Evolutionary conservation across 1,284 basidiomycete genomes (phyloP), one percentile per base, ranked within the genome.

Genomic region (Boletellus deceptivus): DNA sequence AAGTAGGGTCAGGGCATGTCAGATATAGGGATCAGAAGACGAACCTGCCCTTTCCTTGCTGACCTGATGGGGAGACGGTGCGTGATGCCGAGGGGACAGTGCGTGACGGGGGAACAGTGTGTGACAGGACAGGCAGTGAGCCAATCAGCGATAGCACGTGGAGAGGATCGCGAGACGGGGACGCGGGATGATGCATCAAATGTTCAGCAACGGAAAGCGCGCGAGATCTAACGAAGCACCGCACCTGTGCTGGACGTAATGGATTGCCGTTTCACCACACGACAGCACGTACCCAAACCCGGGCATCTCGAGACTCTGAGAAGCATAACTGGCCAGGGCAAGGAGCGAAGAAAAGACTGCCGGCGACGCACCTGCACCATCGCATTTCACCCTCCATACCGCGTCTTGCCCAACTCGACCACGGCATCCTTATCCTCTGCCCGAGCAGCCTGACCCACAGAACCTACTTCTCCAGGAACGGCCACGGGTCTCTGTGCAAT

Each of bases 331-430:
- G 8, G 27, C 27, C 7, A 11, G 20, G 22, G 29, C 14, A 45
- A 34, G 17, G 13, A 20, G 29, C 14, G 46, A 34, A n/a, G 13
- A 18, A 27, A 45, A 31, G 10, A n/a, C n/a, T n/a, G n/a, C n/a
- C n/a, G n/a, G n/a, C n/a, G n/a, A n/a, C n/a, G n/a, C n/a, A 83
- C 88, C 78, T 86, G 87, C 18, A 77, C 80, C 89, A 93, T 92
- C 1, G 88, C 89, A 59, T 89, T 89, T 82, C 83, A 93, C 91
- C 93, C 93, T 35, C 83, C 84, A 65, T 85, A 83, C 51, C 91
- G 75, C 9, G 89, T 93, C 57, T 90, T 75, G 16, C 86, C 87
- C 47, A 93, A 75, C 52, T 90, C 87, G 4, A 92, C 79, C 2
- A 84, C 73, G 11, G 77, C 70, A 41, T 85, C 56, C 27, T 56